Conservation (phyloP, 345 rosid species). For the Alliaria petiolata region DNA sequence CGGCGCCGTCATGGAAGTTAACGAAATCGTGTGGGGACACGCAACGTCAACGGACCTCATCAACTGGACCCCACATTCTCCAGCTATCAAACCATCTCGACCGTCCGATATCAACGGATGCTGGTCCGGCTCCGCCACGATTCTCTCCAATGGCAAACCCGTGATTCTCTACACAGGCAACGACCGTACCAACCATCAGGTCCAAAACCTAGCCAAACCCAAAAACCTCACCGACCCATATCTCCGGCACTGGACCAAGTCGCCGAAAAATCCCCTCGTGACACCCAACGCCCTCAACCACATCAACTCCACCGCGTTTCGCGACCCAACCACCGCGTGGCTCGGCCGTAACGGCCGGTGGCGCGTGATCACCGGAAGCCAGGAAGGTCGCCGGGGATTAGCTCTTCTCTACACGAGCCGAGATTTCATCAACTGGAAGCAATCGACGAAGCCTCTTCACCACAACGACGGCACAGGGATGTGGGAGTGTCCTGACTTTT, state of each 20-base stretch:
- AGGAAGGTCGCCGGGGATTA: no score
- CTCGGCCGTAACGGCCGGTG: no score
- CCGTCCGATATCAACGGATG: constrained; percentile 53
- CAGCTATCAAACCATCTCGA: constrained; percentile 47
- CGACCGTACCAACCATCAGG: constrained; percentile 38
- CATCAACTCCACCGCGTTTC: constrained; percentile 10
- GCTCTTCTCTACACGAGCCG: no score
- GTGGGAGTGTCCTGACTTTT: no score
- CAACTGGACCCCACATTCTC: constrained; percentile 57
- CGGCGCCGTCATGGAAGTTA: constrained; percentile 49
- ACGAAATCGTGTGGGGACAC: constrained; percentile 73
- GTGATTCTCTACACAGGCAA: constrained; percentile 61
- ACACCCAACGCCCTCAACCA: constrained; percentile 27
- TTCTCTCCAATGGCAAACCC: constrained; percentile 44
- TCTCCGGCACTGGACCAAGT: constrained; percentile 53
- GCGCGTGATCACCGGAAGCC: no score
- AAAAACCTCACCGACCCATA: constrained; percentile 51
- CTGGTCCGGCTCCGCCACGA: constrained; percentile 70
- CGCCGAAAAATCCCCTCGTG: constrained; percentile 50
- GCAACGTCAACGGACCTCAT: constrained; percentile 63
- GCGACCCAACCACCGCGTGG: no score
- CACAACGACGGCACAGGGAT: no score
- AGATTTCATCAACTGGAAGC: no score
- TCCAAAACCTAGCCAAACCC: constrained; percentile 54
- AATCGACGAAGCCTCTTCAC: no score